Base-by-base conservation (phyloP, 495 filamentous ascomycete genomes). In the Cenococcum geophilum region DNA sequence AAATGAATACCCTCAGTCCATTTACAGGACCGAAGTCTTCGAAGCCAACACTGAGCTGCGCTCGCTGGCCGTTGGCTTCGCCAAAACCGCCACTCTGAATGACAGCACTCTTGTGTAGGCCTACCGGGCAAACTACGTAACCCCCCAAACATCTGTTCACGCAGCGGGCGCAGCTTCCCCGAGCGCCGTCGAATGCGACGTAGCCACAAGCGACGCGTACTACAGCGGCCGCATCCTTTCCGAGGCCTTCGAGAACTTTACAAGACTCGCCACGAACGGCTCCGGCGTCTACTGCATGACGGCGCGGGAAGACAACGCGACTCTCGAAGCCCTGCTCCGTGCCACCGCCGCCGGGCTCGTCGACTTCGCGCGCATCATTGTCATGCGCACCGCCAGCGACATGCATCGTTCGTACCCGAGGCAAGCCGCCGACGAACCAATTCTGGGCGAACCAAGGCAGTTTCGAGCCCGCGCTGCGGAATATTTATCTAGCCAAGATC, bases 11-110 rank as follows among this genome's bases (percentile, higher is more conserved):
- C 87, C 88, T 0, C 68, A 68, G 49, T 77, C 61, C 53, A 78
- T 87, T 68, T 90, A 90, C 72, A 87, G 88, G 51, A 89, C 87
- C 10, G 88, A 91, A 72, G 87, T 89, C 25, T 85, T 88, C 71
- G 87, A 90, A 69, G 71, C 90, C 35, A 89, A 86, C 71, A 76
- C 78, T 22, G 76, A 77, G 5, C 78, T 90, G 0, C 80, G 83
- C 20, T 72, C 79, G 27, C 66, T 79, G 5, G 86, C 84, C 0
- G 81, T 77, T 22, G 55, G 64, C 10, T 83, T 85, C 53, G 87
- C 87, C 0, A 64, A 68, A 25, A 75, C 71, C 9, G 86, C 82
- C 0, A 78, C 73, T 0, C 72, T 90, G 6, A 77, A 76, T 49
- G 86, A 89, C 64, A 78, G 78, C 35, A 52, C 68, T 5, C 71